These are phyloP conservation scores for Acacia melanoxylon DNA, from an alignment of 306 rosid species.

Conservation along the genomic window DNA sequence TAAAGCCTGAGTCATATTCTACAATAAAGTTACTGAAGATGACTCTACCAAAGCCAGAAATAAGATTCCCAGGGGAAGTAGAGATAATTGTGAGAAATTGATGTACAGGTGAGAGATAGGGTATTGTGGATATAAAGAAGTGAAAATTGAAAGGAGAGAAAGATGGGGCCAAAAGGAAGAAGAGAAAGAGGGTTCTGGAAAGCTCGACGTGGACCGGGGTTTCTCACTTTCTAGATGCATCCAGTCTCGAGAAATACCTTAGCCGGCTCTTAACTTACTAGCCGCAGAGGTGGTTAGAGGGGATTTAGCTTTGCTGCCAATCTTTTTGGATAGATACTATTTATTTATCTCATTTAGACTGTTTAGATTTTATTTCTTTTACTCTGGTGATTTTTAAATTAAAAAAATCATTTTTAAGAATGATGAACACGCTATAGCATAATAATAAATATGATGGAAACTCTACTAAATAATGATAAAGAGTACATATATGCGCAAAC, in stretches of 20 bases:
- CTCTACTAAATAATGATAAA: too few species aligned
- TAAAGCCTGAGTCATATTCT: slow-evolving; percentile 37
- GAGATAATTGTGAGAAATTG: background rate
- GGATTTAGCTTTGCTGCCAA: too few species aligned
- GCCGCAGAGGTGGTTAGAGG: too few species aligned
- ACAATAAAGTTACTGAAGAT: background rate
- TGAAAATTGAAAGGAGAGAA: background rate
- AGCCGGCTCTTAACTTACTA: too few species aligned
- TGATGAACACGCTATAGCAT: too few species aligned
- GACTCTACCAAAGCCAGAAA: background rate
- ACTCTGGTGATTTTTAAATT: too few species aligned
- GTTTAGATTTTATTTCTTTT: too few species aligned
- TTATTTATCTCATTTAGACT: too few species aligned
- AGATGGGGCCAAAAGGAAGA: background rate
- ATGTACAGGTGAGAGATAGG: background rate
- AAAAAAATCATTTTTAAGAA: too few species aligned
- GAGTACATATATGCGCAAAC: too few species aligned
- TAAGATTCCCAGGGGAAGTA: background rate
- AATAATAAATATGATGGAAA: too few species aligned
- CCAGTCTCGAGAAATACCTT: slow-evolving; percentile 21
- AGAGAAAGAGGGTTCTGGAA: slow-evolving; percentile 32
- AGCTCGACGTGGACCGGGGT: background rate
- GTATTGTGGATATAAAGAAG: background rate
- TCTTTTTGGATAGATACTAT: too few species aligned
- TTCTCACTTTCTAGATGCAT: slow-evolving; percentile 24